Evolutionary conservation across 768 basidiomycete species (phyloP).

Genomic region (Neoboletus magnificus): DNA sequence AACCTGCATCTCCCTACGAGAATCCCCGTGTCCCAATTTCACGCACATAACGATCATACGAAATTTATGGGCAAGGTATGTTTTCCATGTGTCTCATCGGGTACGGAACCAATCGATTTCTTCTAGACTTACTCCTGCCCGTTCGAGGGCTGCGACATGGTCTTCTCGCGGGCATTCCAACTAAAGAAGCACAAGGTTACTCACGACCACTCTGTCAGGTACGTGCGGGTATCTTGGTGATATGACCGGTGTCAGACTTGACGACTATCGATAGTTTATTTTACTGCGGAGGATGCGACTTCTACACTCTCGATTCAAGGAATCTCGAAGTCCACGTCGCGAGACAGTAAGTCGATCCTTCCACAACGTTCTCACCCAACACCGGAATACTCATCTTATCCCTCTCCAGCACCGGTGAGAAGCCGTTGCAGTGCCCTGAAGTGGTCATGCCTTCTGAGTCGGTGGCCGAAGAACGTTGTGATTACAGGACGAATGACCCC

Average conservation of each 20-base stretch:
- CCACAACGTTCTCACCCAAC: not conserved
- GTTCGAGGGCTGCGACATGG: not conserved
- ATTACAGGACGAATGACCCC: constrained; percentile 14
- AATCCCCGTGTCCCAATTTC: not conserved
- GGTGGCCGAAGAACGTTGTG: not conserved
- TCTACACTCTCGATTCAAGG: constrained; percentile 4
- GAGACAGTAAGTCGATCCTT: constrained; percentile 12
- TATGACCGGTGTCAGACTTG: not conserved
- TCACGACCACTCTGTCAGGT: constrained; percentile 11
- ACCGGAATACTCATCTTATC: not conserved
- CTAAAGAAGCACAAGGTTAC: constrained; percentile 12
- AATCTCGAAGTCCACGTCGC: not conserved
- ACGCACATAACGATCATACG: not conserved
- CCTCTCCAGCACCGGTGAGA: constrained; percentile 15
- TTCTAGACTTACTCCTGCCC: constrained; percentile 10
- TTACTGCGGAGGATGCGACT: constrained; percentile 7
- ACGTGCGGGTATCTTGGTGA: not conserved
- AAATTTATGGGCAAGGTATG: not conserved
- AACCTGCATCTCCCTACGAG: not conserved
- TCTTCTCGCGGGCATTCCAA: constrained; percentile 3
- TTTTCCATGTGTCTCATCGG: not conserved
- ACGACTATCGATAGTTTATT: constrained; percentile 5
- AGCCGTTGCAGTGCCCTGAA: constrained; percentile 3
- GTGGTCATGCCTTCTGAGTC: not conserved
- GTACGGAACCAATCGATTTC: not conserved